Base-by-base conservation (phyloP, 2,329 filamentous ascomycete genomes). In the Canariomyces notabilis region DNA sequence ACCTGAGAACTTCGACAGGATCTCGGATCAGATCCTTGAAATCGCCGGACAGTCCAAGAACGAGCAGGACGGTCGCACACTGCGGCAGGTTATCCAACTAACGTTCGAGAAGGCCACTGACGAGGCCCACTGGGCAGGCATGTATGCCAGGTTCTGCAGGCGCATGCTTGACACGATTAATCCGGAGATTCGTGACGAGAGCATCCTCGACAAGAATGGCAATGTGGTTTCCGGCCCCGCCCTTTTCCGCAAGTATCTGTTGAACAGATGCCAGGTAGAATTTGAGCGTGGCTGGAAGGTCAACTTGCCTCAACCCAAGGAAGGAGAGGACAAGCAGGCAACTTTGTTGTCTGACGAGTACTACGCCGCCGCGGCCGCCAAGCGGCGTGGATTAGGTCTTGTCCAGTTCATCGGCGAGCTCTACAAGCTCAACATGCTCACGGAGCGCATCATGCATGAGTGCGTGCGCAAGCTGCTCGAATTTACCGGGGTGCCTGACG, bases 331-430 rank as follows among this genome's bases (percentile, higher is more conserved):
- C 21, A 73, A 74, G 62, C 91, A 95, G 63, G 84, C 83, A 41
- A 84, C 73, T 37, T 83, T 97, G 75, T 71, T 98, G 58, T 95
- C 91, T 0, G 93, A 98, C 52, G 93, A 97, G 66, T 98, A 98
- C 73, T 98, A 98, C 67, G 72, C 82, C 55, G 91, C 89, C 33
- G 91, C 90, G 40, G 90, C 91, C 48, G 90, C 90, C 62, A 98
- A 98, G 77, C 85, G 93, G 70, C 87, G 89, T 68, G 93, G 93
- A 71, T 86, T 98, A 55, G 93, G 93, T 83, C 80, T 98, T 18
- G 91, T 98, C 54, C 91, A 96, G 70, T 98, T 98, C 72, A 98
- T 98, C 64, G 93, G 93, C 74, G 93, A 98, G 71, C 81, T 98
- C 37, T 98, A 95, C 81, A 98, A 97, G 77, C 82, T 98, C 51